phyloP scores from a whole-genome alignment of 2,329 filamentous ascomycete genomes.

The Botrytis elliptica region DNA sequence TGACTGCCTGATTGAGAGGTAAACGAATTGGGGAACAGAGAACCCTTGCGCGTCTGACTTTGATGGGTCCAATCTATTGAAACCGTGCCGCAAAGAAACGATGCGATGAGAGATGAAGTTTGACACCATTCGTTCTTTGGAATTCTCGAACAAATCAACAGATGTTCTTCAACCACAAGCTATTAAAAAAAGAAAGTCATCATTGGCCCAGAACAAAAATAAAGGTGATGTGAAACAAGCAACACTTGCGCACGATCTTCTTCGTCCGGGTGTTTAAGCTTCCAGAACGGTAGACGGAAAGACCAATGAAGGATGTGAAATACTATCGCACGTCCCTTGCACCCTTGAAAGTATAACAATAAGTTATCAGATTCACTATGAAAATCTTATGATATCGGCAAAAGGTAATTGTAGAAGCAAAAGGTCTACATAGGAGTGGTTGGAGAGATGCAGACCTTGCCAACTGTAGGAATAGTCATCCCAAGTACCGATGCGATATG shows the following conservation, averaged over 20 bases:
- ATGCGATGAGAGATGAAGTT: neutral
- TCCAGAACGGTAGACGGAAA: neutral
- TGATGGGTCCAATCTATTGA: neutral
- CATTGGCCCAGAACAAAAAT: neutral
- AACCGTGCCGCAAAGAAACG: neutral
- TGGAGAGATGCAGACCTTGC: neutral
- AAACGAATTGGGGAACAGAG: neutral
- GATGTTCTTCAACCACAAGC: neutral
- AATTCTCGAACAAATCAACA: neutral
- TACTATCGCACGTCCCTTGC: neutral
- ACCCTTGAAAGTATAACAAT: neutral
- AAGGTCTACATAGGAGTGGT: neutral
- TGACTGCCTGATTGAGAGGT: neutral
- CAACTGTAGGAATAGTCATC: neutral
- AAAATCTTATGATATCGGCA: neutral
- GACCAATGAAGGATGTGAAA: neutral
- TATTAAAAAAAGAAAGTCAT: neutral
- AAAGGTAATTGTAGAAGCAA: neutral
- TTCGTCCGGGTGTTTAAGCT: neutral
- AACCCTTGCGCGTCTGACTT: neutral
- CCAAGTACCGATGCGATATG: neutral
- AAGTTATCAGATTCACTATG: neutral
- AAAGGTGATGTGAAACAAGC: neutral
- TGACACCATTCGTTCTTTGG: neutral
- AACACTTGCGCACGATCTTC: neutral